Base-by-base conservation (phyloP, 805 yeast species). In the Lipomyces kockii region DNA sequence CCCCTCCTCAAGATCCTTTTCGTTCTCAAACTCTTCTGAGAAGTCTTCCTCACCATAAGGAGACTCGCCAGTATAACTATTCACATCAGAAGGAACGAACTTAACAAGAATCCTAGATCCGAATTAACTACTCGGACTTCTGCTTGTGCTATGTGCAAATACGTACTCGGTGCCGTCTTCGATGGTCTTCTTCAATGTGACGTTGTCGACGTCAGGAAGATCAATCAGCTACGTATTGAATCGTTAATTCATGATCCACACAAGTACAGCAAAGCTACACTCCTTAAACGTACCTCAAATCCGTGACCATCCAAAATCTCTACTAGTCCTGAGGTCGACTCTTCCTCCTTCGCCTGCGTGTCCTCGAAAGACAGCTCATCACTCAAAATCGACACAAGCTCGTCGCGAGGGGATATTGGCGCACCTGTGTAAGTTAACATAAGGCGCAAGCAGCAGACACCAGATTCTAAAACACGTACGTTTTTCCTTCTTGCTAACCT, bases 51-150 rank as follows among this genome's bases (percentile, higher is more conserved):
- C 56, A 20, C 32, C 53, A 14, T 46, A 20, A 46, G 20, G 14
- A 61, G 22, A 20, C 4, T 53, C 64, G 39, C 49, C 37, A 35
- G 39, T 34, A n/a, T 35, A 43, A 22, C 51, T 37, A 59, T 67
- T 62, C 27, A 65, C 63, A 29, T 68, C 71, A 4, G 71, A 68
- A 20, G 71, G 69, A 25, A 49, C 54, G 14, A 65, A 68, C 27
- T 35, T 34, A 51, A 68, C 49, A 17, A 57, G 12, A 49, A 68
- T 61, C 57, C 65, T 62, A 53, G n/a, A 12, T 46, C n/a, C 0
- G 20, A 7, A 49, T 53, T 53, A 35, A 35, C 17, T 17, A 14
- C n/a, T 29, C 5, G 37, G 37, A 27, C 35, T 9, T 32, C 3
- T n/a, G 46, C 39, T 17, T 14, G 32, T 27, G 7, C 55, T 11